These are phyloP conservation scores for Cucumis cinereus DNA, from an alignment of 306 rosid genomes.

Conservation along the genomic window DNA sequence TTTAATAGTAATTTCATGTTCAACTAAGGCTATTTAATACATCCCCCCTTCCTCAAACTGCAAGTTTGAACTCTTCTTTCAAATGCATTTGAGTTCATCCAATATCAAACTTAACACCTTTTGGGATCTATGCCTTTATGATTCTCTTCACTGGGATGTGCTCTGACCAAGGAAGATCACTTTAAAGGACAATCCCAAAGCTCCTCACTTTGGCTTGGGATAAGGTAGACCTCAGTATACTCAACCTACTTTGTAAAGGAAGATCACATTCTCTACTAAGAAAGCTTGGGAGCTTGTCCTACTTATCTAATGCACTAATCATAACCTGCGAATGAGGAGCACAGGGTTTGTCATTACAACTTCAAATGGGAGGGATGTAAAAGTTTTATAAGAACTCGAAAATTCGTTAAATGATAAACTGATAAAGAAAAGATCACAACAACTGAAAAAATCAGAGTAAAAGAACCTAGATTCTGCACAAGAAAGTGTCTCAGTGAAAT, in stretches of 20 bases:
- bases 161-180: background rate
- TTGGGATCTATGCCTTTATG: background rate
- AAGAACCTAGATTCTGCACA: background rate
- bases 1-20: background rate
- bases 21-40: background rate
- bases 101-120: background rate
- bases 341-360: background rate
- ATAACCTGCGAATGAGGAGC: background rate
- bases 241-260: background rate
- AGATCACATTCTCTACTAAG: background rate
- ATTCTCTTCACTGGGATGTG: background rate
- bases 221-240: background rate
- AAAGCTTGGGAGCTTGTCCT: background rate
- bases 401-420: background rate
- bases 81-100: background rate
- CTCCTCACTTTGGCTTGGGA: background rate
- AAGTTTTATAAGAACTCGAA: background rate
- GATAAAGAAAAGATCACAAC: background rate
- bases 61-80: background rate
- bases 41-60: background rate
- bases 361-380: background rate
- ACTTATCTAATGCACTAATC: background rate
- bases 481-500: background rate
- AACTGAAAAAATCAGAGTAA: background rate
- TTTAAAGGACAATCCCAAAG: background rate